Evolutionary conservation across 1,284 basidiomycete species (phyloP).

Genomic region (Mycosarcoma mackinlayi): DNA sequence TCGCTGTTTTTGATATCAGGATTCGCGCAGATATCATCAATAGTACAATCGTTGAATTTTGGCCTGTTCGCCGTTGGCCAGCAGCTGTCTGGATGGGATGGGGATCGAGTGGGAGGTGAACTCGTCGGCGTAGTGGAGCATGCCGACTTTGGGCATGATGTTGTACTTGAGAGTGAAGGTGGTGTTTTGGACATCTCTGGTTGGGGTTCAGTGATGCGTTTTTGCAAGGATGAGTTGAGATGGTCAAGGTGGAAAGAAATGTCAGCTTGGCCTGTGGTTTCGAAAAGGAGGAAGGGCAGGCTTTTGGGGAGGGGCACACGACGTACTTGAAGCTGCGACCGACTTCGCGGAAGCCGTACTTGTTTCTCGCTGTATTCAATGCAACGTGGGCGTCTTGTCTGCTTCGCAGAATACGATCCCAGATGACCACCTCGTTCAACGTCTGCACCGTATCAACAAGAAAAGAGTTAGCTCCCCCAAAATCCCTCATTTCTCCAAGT

Average conservation of each 20-base stretch:
- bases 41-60: conserved; percentile 44
- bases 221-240: neutral
- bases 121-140: conserved; percentile 70
- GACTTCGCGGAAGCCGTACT: conserved; percentile 84
- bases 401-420: conserved; percentile 86
- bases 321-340: conserved; percentile 82
- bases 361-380: conserved; percentile 76
- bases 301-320: neutral
- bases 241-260: too few relatives aligned
- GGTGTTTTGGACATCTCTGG: conserved; percentile 69
- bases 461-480: too few relatives aligned
- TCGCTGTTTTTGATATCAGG: too few relatives aligned
- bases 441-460: too few relatives aligned
- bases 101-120: conserved; percentile 18
- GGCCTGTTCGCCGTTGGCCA: conserved; percentile 22
- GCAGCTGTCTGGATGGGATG: conserved; percentile 24
- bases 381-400: conserved; percentile 80
- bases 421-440: conserved; percentile 82
- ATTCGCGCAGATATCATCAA: too few relatives aligned
- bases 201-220: too few relatives aligned
- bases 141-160: conserved; percentile 86
- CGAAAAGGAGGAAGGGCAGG: too few relatives aligned
- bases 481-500: too few relatives aligned
- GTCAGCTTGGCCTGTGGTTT: too few relatives aligned
- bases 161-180: conserved; percentile 87